Percentiles rank a stretch among this genome's conserved stretches.
phyloP scores from a whole-genome alignment of 768 basidiomycete species.

The Dioszegia crocea region DNA sequence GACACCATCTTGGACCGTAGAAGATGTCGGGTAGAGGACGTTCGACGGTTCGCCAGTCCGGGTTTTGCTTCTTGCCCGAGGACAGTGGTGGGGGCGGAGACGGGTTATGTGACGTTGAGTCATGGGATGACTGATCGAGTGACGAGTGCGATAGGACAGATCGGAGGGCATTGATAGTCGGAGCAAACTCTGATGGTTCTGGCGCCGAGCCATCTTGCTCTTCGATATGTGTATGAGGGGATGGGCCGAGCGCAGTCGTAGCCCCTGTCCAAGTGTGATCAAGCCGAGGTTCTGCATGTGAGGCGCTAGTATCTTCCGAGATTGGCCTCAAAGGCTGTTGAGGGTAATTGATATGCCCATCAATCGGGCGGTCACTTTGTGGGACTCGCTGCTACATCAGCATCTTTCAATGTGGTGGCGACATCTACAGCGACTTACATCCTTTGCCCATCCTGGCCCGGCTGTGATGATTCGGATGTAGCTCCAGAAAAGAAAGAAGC shows the following conservation, averaged over 20 bases:
- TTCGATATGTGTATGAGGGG: too few relatives aligned
- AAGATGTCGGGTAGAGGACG: constrained; percentile 25
- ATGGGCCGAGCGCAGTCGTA: too few relatives aligned
- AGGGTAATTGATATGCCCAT: neutral
- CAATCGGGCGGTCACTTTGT: neutral
- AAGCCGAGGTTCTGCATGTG: too few relatives aligned
- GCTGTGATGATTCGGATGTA: constrained; percentile 56
- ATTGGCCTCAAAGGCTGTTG: neutral
- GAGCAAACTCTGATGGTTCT: constrained; percentile 35
- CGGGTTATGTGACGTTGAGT: too few relatives aligned
- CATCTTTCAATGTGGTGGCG: too few relatives aligned
- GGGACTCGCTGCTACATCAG: neutral
- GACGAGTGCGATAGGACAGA: neutral
- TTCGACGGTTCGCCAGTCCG: constrained; percentile 24
- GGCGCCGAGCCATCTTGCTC: constrained; percentile 14
- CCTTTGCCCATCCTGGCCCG: constrained; percentile 30
- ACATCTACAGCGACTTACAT: too few relatives aligned
- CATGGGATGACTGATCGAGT: constrained; percentile 5
- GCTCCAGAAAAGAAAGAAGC: constrained; percentile 71
- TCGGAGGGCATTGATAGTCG: constrained; percentile 17
- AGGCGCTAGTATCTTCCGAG: neutral
- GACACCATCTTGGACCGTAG: constrained; percentile 33
- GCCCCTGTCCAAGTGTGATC: too few relatives aligned
- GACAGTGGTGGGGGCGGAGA: neutral
- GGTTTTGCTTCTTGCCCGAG: neutral